Conservation (phyloP, 73 alveolate genomes). For the Tetrahymena thermophila region DNA sequence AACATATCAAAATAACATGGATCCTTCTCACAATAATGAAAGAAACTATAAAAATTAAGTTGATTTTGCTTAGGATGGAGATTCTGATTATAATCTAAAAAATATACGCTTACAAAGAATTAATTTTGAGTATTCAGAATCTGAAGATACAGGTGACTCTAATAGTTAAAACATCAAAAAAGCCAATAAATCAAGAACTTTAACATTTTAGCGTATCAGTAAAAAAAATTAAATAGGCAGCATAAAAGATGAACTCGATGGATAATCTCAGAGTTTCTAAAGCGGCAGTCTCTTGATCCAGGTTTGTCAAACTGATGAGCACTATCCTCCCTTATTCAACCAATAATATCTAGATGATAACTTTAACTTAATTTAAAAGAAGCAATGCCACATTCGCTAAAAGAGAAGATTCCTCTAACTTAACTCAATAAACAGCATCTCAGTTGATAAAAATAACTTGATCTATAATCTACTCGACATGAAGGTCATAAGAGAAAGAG, state of each 20-base stretch:
- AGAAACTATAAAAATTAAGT: background rate
- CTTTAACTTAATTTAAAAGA: background rate
- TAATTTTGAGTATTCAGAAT: background rate
- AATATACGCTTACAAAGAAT: background rate
- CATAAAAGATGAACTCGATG: background rate
- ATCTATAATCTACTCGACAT: background rate
- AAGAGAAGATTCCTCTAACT: background rate
- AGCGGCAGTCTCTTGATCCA: background rate
- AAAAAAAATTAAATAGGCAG: background rate
- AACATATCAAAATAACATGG: background rate
- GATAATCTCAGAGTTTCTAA: background rate
- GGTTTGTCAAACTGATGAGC: background rate
- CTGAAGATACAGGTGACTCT: background rate
- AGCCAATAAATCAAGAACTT: background rate
- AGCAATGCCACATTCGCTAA: background rate
- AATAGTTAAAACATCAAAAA: background rate
- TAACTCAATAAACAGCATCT: background rate
- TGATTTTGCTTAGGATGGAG: background rate
- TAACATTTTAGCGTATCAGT: background rate
- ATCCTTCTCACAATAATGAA: background rate
- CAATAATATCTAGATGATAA: background rate
- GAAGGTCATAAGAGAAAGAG: background rate
- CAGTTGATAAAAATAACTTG: background rate
- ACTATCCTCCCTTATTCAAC: background rate
- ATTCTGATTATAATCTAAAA: background rate